phyloP scores from a whole-genome alignment of 331 rosid species.

The Cydonia oblonga region DNA sequence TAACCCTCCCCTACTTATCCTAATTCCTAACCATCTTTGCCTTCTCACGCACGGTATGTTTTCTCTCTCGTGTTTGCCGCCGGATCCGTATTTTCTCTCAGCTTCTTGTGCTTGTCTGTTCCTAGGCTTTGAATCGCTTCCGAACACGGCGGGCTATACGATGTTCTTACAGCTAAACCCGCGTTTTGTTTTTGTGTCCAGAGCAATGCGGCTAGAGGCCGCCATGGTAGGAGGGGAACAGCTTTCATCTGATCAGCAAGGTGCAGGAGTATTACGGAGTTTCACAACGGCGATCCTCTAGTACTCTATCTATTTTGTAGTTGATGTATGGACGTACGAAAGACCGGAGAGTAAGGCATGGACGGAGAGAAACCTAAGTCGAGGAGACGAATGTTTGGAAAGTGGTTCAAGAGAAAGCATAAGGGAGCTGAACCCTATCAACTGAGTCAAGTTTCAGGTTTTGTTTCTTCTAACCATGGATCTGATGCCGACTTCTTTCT shows the following conservation, averaged over 20 bases:
- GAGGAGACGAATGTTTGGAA: conserved; percentile 34
- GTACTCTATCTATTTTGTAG: no score
- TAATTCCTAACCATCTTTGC: conserved; percentile 5
- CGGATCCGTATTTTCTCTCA: not conserved
- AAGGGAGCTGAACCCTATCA: conserved; percentile 31
- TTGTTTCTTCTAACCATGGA: not conserved
- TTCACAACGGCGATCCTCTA: no score
- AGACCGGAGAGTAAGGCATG: conserved; percentile 24
- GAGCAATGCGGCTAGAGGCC: not conserved
- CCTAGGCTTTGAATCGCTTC: conserved; percentile 2
- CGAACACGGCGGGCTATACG: conserved; percentile 31
- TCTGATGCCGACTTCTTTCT: not conserved
- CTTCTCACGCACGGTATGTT: not conserved
- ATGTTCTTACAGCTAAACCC: conserved; percentile 13
- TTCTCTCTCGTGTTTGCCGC: conserved; percentile 38
- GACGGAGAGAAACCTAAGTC: conserved; percentile 27
- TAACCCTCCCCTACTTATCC: conserved; percentile 1
- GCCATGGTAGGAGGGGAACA: conserved; percentile 1
- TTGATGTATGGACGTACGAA: conserved; percentile 6
- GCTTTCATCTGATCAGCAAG: not conserved
- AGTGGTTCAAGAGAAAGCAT: conserved; percentile 39
- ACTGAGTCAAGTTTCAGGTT: conserved; percentile 49
- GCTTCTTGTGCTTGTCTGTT: conserved; percentile 12
- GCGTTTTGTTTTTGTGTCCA: not conserved
- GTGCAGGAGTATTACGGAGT: not conserved